phyloP scores from a whole-genome alignment of 2,329 filamentous ascomycete species.

The Cordyceps pruinosa region DNA sequence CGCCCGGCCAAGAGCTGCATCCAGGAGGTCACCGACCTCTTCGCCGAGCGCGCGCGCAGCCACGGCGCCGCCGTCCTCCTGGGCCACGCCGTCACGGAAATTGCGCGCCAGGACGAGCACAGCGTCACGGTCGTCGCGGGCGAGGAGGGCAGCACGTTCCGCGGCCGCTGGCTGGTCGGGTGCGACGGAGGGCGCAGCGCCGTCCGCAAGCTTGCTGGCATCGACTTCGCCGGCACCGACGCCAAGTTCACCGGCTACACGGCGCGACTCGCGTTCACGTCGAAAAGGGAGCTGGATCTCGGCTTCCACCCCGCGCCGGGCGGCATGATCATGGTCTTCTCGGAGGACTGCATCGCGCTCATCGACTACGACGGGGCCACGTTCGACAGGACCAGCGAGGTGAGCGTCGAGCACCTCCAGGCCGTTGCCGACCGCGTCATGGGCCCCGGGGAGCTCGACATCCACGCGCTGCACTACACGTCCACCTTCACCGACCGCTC shows the following conservation, averaged over 20 bases:
- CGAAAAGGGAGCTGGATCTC: constrained; percentile 20
- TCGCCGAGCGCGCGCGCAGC: constrained; percentile 19
- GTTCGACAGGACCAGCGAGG: constrained; percentile 16
- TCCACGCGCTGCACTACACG: constrained; percentile 21
- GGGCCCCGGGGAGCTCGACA: constrained; percentile 18
- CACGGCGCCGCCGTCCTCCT: constrained; percentile 24
- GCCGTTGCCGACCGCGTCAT: constrained; percentile 17
- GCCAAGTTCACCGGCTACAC: constrained; percentile 30
- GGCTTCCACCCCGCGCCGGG: constrained; percentile 20
- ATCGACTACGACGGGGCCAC: constrained; percentile 19
- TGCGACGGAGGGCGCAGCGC: constrained; percentile 36
- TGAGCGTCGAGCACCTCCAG: constrained; percentile 19
- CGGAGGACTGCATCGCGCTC: constrained; percentile 16
- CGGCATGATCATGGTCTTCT: constrained; percentile 23
- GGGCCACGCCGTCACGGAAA: constrained; percentile 19
- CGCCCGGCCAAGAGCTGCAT: constrained; percentile 17
- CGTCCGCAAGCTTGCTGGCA: constrained; percentile 30
- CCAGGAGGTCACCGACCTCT: constrained; percentile 18
- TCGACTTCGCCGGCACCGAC: constrained; percentile 30
- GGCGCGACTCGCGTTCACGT: constrained; percentile 26
- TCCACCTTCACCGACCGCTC: constrained; percentile 21
- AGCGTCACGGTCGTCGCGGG: constrained; percentile 19
- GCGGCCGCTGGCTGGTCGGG: constrained; percentile 30
- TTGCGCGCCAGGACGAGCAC: constrained; percentile 18
- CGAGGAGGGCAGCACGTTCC: background rate